Evolutionary conservation across 83 land plant species (phyloP), one percentile per base, ranked within the genome.

Genomic region (Thuja plicata): DNA sequence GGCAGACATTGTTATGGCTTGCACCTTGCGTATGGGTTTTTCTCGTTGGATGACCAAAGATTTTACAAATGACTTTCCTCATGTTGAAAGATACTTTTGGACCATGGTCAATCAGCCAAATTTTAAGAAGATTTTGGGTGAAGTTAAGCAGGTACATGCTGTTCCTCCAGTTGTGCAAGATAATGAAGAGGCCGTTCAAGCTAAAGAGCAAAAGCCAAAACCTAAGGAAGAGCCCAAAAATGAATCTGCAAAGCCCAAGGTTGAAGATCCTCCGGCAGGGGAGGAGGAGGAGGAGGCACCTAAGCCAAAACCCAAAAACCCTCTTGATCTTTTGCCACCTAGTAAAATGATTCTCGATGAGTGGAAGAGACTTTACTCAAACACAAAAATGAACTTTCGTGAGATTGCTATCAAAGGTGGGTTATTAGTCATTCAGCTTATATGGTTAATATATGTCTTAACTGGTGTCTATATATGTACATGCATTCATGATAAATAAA

Each of bases 311-410:
- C 85, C 98, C 2, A 98, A 98, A 92, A 97, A 97, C 84, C 91
- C 97, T 37, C 93, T 98, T 73, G 99, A 98, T 88, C 89, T 97
- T 73, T 87, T 98, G 79, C 99, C 99, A 12, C 99, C 99, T 1
- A 98, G 99, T 92, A 89, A 90, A 62, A 98, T 98, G 99, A 91
- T 98, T 78, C 88, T 97, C 38, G 99, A 97, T 89, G 97, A 98
- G 9, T 98, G 99, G 99, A 98, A 98, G 95, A 94, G 98, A 88
- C 93, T 98, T 6, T 98, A 97, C 85, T 98, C 99, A 9, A 98
- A 98, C 90, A 98, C 99, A 0, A 98, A 98, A 84, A 93, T 95
- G 34, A 97, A 98, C 87, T 98, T 98, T 90, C 93, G 95, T 60
- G 99, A 97, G 89, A 96, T 97, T 89, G 99, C 98, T 15, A 93